phyloP scores from a whole-genome alignment of 306 rosid genomes.

The Sechiopsis laciniata region DNA sequence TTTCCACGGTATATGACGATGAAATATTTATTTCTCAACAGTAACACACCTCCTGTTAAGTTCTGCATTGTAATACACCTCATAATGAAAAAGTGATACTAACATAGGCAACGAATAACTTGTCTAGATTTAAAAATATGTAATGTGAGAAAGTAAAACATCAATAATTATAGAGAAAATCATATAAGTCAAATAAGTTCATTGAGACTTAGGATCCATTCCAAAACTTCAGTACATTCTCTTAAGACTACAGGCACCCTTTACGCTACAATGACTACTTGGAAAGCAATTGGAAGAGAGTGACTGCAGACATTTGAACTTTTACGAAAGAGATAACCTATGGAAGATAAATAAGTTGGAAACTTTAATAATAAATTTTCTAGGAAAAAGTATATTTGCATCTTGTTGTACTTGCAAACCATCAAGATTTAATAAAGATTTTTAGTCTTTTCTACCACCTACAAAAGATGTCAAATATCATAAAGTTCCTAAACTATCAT shows the following conservation, averaged over 20 bases:
- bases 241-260: not conserved
- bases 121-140: not conserved
- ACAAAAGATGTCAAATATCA: not conserved
- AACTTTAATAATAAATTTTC: not conserved
- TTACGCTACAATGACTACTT: not conserved
- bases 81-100: constrained; percentile 12
- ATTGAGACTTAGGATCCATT: not conserved
- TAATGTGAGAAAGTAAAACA: not conserved
- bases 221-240: not conserved
- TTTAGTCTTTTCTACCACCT: not conserved
- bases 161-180: constrained; percentile 13
- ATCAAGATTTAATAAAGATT: not conserved
- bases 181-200: not conserved
- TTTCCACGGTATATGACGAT: constrained; percentile 89
- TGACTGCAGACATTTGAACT: not conserved
- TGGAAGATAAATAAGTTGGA: not conserved
- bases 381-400: not conserved
- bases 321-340: not conserved
- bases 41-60: constrained; percentile 86
- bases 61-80: constrained; percentile 43
- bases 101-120: not conserved
- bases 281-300: not conserved
- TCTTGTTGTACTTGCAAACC: not conserved
- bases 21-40: constrained; percentile 80
- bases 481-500: not conserved